Base-by-base conservation (phyloP, 257 asterid genomes). In the Perilla frutescens region DNA sequence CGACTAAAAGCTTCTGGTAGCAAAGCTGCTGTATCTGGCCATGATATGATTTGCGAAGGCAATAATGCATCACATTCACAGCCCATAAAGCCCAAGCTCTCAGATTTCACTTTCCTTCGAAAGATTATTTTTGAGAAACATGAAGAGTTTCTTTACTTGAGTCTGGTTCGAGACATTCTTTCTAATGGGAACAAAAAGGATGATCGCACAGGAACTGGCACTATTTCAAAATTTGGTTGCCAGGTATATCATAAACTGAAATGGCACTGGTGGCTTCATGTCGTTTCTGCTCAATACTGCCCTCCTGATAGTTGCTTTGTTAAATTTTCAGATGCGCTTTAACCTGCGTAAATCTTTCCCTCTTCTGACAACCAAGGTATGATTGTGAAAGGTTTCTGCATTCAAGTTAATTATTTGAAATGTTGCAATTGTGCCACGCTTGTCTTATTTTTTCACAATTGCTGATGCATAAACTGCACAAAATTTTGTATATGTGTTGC, bases 171-270 rank as follows among this genome's bases (percentile, higher is more conserved):
- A 84, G 99, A 95, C 68, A 87, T 95, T 68, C 84, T 95, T 76
- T 85, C 77, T 11, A 83, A 80, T 79, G 99, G 99, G 76, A 87
- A 76, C 48, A 73, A 49, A 41, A 95, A 87, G 82, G 99, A 84
- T 77, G 99, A 95, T 83, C 80, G 94, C 70, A 92, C 97, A 3
- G 98, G 99, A 70, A 91, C 96, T 54, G 99, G 98, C 76, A 90
- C 99, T 53, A 79, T 88, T 70, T 95, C 99, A 6, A 86, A 88
- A 79, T 95, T 95, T 84, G 98, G 99, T 54, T 87, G 96, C 81
- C 99, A 95, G 98, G 99, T 95, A 84, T 70, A 14, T 13, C 13
- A 5, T 13, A 15, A 66, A 20, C 66, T 73, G 40, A 26, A 31
- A 60, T 36, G 51, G 3, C 47, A 11, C 68, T 57, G 1, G 59